Base-by-base conservation (phyloP, 1,284 basidiomycete species). In the Microbotryomycetes sp. region DNA sequence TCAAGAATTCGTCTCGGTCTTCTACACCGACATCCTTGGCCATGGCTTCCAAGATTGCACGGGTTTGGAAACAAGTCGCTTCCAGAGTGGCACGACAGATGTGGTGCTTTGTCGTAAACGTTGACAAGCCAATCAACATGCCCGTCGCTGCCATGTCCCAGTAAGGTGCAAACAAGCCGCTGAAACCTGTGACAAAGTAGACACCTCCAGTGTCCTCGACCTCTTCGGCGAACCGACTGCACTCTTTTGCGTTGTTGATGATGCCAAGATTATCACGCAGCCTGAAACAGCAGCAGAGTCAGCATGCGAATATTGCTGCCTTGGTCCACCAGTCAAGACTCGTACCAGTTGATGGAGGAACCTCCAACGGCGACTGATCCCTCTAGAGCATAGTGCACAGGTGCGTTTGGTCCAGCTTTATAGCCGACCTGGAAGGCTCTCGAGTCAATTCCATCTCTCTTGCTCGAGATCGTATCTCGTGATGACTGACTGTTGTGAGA, bases 321-420 rank as follows among this genome's bases (percentile, higher is more conserved):
- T 11, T 27, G 9, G 0, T 5, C 3, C 13, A 59, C 9, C 13
- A 27, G 26, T 54, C 1, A 41, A 29, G 24, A 4, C 16, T 72
- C 77, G 35, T 59, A 81, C 83, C 94, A 98, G 77, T 96, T 93
- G 75, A 98, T 86, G 9, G 91, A 91, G 67, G 87, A 89, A 41
- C 94, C 94, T 13, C 92, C 93, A 28, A 97, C 96, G 35, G 89
- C 90, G 69, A 97, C 92, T 64, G 87, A 89, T 4, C 94, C 94
- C 76, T 98, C 94, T 50, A 98, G 79, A 2, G 94, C 93, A 74
- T 97, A 98, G 4, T 91, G 81, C 0, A 93, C 88, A 67, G 86
- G 85, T 4, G 83, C 79, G 30, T 83, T 78, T 3, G 85, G 83
- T 11, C 93, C 91, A 45, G 91, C 82, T 76, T 94, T 89, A 77